Base-by-base conservation (phyloP, 2,329 filamentous ascomycete genomes). In the Xylariaceae sp. region DNA sequence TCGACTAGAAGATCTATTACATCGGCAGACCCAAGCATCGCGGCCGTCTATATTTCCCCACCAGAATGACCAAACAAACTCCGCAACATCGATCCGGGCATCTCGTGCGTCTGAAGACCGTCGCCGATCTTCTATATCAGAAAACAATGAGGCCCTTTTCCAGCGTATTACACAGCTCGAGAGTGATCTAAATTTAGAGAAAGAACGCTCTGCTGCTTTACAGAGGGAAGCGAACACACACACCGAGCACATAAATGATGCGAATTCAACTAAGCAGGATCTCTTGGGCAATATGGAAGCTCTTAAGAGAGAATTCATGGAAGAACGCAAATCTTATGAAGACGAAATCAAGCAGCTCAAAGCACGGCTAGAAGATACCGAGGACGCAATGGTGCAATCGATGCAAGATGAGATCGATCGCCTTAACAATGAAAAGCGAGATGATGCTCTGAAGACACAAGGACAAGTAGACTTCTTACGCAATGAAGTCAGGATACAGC, bases 241-340 rank as follows among this genome's bases (percentile, higher is more conserved):
- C 45, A 77, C 70, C 60, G 83, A 77, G 65, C 87, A 86, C 64
- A 82, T 96, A 57, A 85, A 94, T 59, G 93, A 97, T 70, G 90
- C 85, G 5, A 91, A 94, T 63, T 92, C 91, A 2, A 97, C 89
- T 1, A 99, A 99, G 72, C 89, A 89, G 64, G 94, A 97, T 70
- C 83, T 99, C 8, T 85, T 99, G 73, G 88, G 91, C 60, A 99
- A 99, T 67, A 91, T 99, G 76, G 92, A 97, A 67, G 88, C 92
- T 10, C 83, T 95, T 60, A 91, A 97, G 72, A 85, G 85, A 21
- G 94, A 97, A 66, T 97, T 96, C 62, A 80, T 89, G 29, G 85
- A 87, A 43, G 93, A 97, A 71, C 85, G 94, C 32, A 91, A 89
- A 65, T 88, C 86, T 8, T 78, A 97, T 0, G 90, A 96, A 63